Conservation (phyloP, 2,329 filamentous ascomycete species). For the Ceratocystis colombiana region DNA sequence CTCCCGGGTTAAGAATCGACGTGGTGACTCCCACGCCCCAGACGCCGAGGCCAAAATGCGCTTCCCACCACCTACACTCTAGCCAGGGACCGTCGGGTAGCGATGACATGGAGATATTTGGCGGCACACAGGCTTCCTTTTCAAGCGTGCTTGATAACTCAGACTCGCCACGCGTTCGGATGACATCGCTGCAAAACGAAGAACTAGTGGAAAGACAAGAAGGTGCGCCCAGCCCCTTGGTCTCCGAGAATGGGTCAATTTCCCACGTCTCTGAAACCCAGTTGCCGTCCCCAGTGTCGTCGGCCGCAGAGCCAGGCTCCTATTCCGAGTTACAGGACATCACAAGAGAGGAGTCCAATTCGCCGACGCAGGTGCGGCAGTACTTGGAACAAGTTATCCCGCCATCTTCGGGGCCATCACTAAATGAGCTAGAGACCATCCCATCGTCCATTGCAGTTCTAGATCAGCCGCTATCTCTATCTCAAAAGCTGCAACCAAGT, state of each 20-base stretch:
- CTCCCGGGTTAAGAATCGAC: constrained; percentile 29
- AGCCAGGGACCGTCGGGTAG: constrained; percentile 40
- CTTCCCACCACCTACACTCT: constrained; percentile 37
- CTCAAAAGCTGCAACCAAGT: neutral
- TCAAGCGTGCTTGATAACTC: constrained; percentile 39
- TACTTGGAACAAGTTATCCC: neutral
- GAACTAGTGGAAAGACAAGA: neutral
- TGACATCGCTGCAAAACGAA: neutral
- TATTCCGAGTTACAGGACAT: constrained; percentile 33
- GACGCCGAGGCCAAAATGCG: constrained; percentile 39
- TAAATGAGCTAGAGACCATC: neutral
- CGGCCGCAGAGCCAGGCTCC: constrained; percentile 47
- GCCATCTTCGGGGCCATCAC: neutral
- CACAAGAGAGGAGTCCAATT: constrained; percentile 33
- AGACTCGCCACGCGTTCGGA: constrained; percentile 31
- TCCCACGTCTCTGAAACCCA: constrained; percentile 15
- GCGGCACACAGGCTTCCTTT: constrained; percentile 36
- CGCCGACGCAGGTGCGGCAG: constrained; percentile 41
- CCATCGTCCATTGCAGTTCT: constrained; percentile 7
- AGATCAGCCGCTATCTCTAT: neutral
- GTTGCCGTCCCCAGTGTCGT: constrained; percentile 32
- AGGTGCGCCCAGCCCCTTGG: neutral
- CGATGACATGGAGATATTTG: constrained; percentile 39
- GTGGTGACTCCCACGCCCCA: neutral
- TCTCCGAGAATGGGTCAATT: neutral